These are phyloP conservation scores for Malbranchea zuffiana DNA, from an alignment of 2,329 filamentous ascomycete genomes.

Conservation along the genomic window DNA sequence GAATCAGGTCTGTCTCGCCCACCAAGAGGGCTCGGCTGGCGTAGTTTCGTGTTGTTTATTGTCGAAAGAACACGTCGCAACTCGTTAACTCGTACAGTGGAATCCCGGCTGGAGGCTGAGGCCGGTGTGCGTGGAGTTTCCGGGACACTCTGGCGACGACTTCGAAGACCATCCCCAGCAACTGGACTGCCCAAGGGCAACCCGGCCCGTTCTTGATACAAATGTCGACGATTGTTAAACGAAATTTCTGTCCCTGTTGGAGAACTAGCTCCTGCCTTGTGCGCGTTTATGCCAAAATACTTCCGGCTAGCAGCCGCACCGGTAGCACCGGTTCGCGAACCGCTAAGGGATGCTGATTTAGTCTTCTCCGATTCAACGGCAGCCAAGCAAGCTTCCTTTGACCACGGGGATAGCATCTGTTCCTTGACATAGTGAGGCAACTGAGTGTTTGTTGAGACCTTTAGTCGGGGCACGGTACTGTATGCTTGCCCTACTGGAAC, in stretches of 20 bases:
- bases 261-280: conserved; percentile 25
- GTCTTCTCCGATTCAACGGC: conserved; percentile 55
- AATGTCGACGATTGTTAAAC: conserved; percentile 16
- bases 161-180: conserved; percentile 15
- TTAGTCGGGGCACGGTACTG: conserved; percentile 29
- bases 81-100: conserved; percentile 39
- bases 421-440: conserved; percentile 59
- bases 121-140: conserved; percentile 10
- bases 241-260: conserved; percentile 20
- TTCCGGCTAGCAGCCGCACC: conserved; percentile 18
- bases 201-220: conserved; percentile 14
- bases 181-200: too few species aligned
- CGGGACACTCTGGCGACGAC: conserved; percentile 29
- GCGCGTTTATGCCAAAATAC: conserved; percentile 19
- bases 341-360: conserved; percentile 63
- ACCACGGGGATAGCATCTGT: conserved; percentile 71
- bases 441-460: conserved; percentile 36
- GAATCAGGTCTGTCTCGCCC: conserved; percentile 24
- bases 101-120: conserved; percentile 32
- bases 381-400: conserved; percentile 59
- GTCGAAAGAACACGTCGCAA: conserved; percentile 39
- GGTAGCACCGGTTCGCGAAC: conserved; percentile 55
- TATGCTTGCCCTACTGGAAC: conserved; percentile 48
- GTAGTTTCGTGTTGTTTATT: conserved; percentile 22
- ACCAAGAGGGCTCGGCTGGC: conserved; percentile 35